These are phyloP conservation scores for Kwoniella newhampshirensis DNA, from an alignment of 768 basidiomycete species.

Conservation along the genomic window DNA sequence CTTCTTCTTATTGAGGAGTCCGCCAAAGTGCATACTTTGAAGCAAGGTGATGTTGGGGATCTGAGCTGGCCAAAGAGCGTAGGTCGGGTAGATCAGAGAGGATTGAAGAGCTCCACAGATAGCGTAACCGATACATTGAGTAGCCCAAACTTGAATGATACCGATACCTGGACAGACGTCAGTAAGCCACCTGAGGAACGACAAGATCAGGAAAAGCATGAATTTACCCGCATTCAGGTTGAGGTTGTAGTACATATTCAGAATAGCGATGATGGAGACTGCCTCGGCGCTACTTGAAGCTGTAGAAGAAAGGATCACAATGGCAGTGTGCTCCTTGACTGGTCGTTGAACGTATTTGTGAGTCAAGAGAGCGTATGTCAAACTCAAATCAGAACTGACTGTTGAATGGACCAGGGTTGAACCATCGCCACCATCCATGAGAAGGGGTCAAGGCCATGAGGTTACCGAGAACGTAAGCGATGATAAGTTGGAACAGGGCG, in stretches of 20 bases:
- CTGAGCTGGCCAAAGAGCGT: conserved; percentile 61
- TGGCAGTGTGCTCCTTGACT: conserved; percentile 63
- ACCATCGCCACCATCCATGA: conserved; percentile 59
- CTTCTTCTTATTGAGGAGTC: conserved; percentile 59
- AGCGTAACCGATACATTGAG: conserved; percentile 60
- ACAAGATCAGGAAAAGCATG: not conserved
- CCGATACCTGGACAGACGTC: conserved; percentile 51
- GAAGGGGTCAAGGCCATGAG: conserved; percentile 57
- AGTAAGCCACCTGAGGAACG: not conserved
- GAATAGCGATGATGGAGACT: conserved; percentile 56
- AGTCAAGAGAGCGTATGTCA: not conserved
- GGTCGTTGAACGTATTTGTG: conserved; percentile 48
- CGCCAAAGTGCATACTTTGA: conserved; percentile 61
- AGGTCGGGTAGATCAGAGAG: conserved; percentile 60
- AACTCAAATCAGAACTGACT: conserved; percentile 54
- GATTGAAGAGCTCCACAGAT: conserved; percentile 61
- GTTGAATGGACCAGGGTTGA: conserved; percentile 68
- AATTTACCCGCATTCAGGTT: conserved; percentile 56
- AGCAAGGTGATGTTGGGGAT: conserved; percentile 61
- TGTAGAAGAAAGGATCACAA: conserved; percentile 62
- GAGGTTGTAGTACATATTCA: conserved; percentile 62
- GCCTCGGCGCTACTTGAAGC: too few species aligned
- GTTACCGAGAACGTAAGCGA: conserved; percentile 59
- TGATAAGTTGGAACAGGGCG: conserved; percentile 59
- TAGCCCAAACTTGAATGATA: conserved; percentile 62